Evolutionary conservation across 345 rosid genomes (phyloP).

Genomic region (Balakata baccata): DNA sequence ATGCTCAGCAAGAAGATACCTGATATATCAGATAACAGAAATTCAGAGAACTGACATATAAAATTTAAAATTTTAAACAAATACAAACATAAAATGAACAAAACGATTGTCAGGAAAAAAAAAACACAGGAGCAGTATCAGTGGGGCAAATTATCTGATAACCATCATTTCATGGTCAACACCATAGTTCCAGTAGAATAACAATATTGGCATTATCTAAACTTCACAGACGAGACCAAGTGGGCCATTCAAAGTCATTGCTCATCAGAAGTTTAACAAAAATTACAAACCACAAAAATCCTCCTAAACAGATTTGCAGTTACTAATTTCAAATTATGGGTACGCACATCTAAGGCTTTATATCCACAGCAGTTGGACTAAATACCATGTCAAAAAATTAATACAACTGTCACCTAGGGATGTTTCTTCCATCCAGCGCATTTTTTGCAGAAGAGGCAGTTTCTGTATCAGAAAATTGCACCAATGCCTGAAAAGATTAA

Average conservation of each 20-base stretch:
- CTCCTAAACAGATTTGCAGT: slow-evolving; percentile 10
- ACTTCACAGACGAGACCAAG: not conserved
- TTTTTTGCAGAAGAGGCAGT: slow-evolving; percentile 87
- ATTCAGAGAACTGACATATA: slow-evolving; percentile 11
- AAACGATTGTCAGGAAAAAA: not conserved
- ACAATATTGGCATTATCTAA: not conserved
- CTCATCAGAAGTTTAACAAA: slow-evolving; percentile 4
- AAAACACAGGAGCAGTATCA: not conserved
- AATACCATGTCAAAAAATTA: slow-evolving; percentile 61
- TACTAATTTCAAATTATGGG: slow-evolving; percentile 17
- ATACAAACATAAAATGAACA: not conserved
- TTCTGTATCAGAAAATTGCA: slow-evolving; percentile 89
- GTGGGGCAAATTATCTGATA: slow-evolving; percentile 8
- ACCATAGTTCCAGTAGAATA: not conserved
- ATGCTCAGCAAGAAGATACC: slow-evolving; percentile 83
- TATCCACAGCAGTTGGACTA: slow-evolving; percentile 43
- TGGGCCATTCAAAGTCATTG: slow-evolving; percentile 1
- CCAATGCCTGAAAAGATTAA: slow-evolving; percentile 68
- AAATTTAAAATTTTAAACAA: slow-evolving; percentile 4
- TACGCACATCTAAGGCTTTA: slow-evolving; percentile 23
- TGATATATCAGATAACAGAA: slow-evolving; percentile 31
- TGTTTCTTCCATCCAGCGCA: slow-evolving; percentile 91
- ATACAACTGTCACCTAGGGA: slow-evolving; percentile 92
- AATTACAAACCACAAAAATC: not conserved
- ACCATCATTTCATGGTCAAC: slow-evolving; percentile 6